Conservation (phyloP, 768 basidiomycete species). For the Boletus reticulatus region DNA sequence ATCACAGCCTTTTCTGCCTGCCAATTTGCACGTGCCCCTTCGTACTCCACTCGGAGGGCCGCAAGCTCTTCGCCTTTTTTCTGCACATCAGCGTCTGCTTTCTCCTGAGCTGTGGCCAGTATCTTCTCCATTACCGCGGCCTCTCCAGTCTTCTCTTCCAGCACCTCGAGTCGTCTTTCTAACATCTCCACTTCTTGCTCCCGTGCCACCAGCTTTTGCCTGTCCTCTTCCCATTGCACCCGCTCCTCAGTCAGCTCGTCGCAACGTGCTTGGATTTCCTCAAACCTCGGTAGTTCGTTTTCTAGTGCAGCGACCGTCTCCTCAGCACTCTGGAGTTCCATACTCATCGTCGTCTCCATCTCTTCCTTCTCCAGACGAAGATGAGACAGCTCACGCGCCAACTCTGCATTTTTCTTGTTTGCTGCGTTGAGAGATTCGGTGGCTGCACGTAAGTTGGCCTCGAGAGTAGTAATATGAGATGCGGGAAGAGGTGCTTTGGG, state of each 20-base stretch:
- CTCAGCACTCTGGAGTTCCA: constrained; percentile 67
- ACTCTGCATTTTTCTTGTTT: constrained; percentile 58
- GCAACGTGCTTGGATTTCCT: constrained; percentile 46
- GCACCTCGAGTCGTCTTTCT: constrained; percentile 40
- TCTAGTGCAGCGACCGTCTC: constrained; percentile 61
- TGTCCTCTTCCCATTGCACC: constrained; percentile 49
- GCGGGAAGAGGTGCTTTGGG: constrained; percentile 44
- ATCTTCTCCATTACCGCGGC: constrained; percentile 39
- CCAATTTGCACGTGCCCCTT: constrained; percentile 48
- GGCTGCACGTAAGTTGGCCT: constrained; percentile 62
- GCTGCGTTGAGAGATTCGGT: constrained; percentile 57
- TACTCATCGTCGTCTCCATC: constrained; percentile 58
- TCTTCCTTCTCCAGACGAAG: constrained; percentile 68
- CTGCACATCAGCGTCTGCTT: constrained; percentile 37
- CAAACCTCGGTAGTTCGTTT: constrained; percentile 50
- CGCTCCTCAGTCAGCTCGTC: constrained; percentile 50
- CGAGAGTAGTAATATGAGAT: constrained; percentile 49
- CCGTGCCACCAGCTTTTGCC: constrained; percentile 36
- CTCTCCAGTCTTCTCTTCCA: constrained; percentile 43
- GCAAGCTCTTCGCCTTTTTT: constrained; percentile 40
- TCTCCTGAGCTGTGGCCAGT: constrained; percentile 35
- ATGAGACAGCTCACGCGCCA: constrained; percentile 60
- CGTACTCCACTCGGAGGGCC: constrained; percentile 39
- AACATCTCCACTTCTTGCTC: constrained; percentile 37
- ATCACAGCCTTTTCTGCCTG: constrained; percentile 46